Evolutionary conservation across 2,329 filamentous ascomycete genomes (phyloP).

Genomic region (Penicillium polonicum): DNA sequence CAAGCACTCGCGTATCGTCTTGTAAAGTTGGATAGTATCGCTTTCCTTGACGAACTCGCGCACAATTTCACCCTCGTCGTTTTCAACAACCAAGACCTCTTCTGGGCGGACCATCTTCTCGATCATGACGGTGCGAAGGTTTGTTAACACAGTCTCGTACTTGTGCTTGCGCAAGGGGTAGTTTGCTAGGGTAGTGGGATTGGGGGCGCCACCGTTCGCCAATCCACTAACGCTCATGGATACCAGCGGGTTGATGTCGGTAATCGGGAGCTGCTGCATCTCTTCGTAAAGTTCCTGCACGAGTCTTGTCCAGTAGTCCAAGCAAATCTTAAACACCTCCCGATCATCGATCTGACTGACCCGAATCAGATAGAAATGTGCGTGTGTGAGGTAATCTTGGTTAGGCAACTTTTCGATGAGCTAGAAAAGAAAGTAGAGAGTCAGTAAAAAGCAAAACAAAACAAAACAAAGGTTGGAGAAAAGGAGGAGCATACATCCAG

Average conservation of each 20-base stretch:
- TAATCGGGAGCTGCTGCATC: constrained; percentile 94
- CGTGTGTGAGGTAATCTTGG: constrained; percentile 89
- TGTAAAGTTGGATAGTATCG: constrained; percentile 98
- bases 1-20: constrained; percentile 94
- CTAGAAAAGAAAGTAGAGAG: constrained; percentile 41
- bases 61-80: constrained; percentile 98
- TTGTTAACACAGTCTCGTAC: constrained; percentile 90
- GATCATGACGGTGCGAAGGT: constrained; percentile 96
- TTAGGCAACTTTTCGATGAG: constrained; percentile 96
- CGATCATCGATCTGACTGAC: constrained; percentile 98
- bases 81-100: constrained; percentile 98
- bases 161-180: constrained; percentile 97
- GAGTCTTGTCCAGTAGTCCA: constrained; percentile 98
- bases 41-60: constrained; percentile 99
- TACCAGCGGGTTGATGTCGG: constrained; percentile 86
- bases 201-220: constrained; percentile 77
- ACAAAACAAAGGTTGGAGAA: background rate
- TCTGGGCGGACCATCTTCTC: constrained; percentile 99
- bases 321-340: constrained; percentile 98
- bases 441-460: constrained; percentile 13
- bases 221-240: constrained; percentile 70
- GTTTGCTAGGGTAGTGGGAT: constrained; percentile 79
- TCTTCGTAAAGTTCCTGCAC: constrained; percentile 98
- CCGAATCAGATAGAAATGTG: constrained; percentile 95
- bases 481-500: constrained; percentile 61